These are phyloP conservation scores for Nakaseomyces glabratus DNA, from an alignment of 1,139 yeast genomes.

Conservation along the genomic window DNA sequence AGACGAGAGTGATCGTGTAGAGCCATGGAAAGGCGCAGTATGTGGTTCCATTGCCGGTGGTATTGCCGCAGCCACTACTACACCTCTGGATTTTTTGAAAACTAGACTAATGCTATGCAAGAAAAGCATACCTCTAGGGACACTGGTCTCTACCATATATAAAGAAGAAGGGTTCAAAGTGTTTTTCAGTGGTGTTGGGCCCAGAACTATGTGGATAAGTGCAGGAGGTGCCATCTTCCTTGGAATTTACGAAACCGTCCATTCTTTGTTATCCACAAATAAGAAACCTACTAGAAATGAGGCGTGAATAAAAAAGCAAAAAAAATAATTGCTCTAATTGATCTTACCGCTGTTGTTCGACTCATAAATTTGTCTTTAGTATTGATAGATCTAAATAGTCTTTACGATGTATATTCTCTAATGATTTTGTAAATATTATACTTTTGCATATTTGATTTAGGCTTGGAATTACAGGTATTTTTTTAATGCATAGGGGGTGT, in stretches of 20 bases:
- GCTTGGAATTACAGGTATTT: too few species aligned
- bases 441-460: too few species aligned
- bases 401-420: too few species aligned
- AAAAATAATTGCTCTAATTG: too few species aligned
- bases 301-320: too few species aligned
- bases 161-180: conserved; percentile 60
- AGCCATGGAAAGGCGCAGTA: conserved; percentile 73
- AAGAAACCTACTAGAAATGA: too few species aligned
- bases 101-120: conserved; percentile 79
- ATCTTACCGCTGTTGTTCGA: too few species aligned
- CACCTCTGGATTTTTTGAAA: conserved; percentile 88
- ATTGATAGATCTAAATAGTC: too few species aligned
- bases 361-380: too few species aligned
- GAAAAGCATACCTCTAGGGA: conserved; percentile 39
- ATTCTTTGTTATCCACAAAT: conserved; percentile 21
- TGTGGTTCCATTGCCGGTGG: conserved; percentile 97
- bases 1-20: conserved; percentile 25
- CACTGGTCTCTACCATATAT: conserved; percentile 41
- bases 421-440: too few species aligned
- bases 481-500: too few species aligned
- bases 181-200: conserved; percentile 79
- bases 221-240: conserved; percentile 97
- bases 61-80: conserved; percentile 84
- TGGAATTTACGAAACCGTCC: conserved; percentile 83
- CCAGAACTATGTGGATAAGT: conserved; percentile 94